phyloP scores from a whole-genome alignment of 495 filamentous ascomycete species.

The Penicillium alfredii region DNA sequence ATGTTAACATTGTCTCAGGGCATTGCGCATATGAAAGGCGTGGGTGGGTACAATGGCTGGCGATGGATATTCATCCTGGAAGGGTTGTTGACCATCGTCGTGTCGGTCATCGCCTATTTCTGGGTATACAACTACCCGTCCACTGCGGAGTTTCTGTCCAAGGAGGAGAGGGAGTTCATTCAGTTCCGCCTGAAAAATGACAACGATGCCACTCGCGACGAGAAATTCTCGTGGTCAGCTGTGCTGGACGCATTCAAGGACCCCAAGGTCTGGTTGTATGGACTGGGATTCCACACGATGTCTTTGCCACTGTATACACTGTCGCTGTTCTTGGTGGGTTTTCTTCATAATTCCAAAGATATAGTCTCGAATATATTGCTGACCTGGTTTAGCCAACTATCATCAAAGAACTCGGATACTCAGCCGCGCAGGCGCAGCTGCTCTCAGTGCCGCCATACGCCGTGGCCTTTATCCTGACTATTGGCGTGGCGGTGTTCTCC shows the following conservation, averaged over 20 bases:
- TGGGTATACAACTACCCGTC: slow-evolving; percentile 70
- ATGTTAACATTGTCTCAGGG: slow-evolving; percentile 29
- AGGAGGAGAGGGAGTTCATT: slow-evolving; percentile 56
- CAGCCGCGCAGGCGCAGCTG: slow-evolving; percentile 60
- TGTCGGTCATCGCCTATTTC: slow-evolving; percentile 57
- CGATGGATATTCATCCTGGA: slow-evolving; percentile 81
- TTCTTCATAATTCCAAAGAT: neutral
- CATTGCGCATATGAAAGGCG: slow-evolving; percentile 53
- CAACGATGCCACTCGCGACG: slow-evolving; percentile 54
- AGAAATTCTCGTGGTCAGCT: slow-evolving; percentile 60
- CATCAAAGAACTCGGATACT: slow-evolving; percentile 63
- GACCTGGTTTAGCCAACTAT: slow-evolving; percentile 52
- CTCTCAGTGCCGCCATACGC: slow-evolving; percentile 67
- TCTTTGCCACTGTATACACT: slow-evolving; percentile 72
- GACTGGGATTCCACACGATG: slow-evolving; percentile 67
- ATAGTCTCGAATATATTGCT: neutral
- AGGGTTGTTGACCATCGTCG: slow-evolving; percentile 60
- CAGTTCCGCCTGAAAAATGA: slow-evolving; percentile 54
- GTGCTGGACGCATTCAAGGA: slow-evolving; percentile 61
- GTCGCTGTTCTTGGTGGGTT: slow-evolving; percentile 62
- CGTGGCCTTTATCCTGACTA: slow-evolving; percentile 54
- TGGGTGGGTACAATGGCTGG: slow-evolving; percentile 66
- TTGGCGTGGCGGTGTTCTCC: slow-evolving; percentile 52
- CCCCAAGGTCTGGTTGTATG: slow-evolving; percentile 70
- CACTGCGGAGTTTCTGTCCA: slow-evolving; percentile 60